Base-by-base conservation (phyloP, 2,329 filamentous ascomycete species). In the Aspergillus jensenii region DNA sequence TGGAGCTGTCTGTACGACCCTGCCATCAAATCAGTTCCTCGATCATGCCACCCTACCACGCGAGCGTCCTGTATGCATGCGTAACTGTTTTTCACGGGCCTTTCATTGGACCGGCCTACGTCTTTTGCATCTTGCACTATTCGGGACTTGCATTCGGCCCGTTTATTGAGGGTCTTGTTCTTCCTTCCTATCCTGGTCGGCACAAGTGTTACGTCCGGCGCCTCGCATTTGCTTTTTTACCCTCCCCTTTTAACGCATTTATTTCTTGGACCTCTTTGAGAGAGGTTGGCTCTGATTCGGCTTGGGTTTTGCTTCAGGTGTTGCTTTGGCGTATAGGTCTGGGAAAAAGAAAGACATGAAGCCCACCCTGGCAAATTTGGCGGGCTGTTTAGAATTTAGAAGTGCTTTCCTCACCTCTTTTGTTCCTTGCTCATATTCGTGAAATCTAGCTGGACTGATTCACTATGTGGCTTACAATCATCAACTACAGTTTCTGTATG, bases 331-430 rank as follows among this genome's bases (percentile, higher is more conserved):
- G 52, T 54, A 41, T 48, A 21, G 31, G 33, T 14, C 19, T 44
- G 12, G 52, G 43, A 23, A 41, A 47, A 54, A 54, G 44, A 54
- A 54, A 53, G 31, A 46, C 43, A 46, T 53, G 55, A 25, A 47
- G 43, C 46, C 47, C 35, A 40, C 46, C 40, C 40, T 49, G 56
- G 45, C 23, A 40, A 45, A 19, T 44, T 23, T 35, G 56, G 56
- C 48, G 41, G 48, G 33, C 19, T 25, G 23, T 40, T 40, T 54
- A 58, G 56, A 54, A 41, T 54, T 35, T 54, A 50, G 56, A 53
- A 44, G 40, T 35, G 39, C 35, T 50, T 19, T 17, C 15, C 19
- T 43, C 4, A 19, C 19, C 43, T 31, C 7, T 6, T 50, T 46
- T 35, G 15, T 12, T 47, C 40, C 50, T 51, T 21, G 17, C 49